Evolutionary conservation across 2,329 filamentous ascomycete genomes (phyloP), one percentile per base, ranked within the genome.

Genomic region (Alternaria brassicicola): DNA sequence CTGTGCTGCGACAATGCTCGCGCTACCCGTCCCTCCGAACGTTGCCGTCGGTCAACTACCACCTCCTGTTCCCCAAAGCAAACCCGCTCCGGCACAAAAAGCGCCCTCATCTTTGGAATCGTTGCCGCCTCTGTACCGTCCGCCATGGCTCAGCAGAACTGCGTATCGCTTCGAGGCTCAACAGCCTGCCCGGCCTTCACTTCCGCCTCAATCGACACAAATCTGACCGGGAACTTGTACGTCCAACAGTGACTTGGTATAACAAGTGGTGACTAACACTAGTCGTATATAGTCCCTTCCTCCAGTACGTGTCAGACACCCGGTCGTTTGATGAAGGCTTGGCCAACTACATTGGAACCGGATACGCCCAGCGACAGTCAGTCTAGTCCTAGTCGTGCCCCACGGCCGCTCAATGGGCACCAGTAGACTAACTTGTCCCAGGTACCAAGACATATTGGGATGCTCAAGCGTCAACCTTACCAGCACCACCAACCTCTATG

Each of bases 401-500:
- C 19, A 4, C 21, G 33, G 26, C 30, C 31, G 8, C 21, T 26
- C 17, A 15, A 23, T 15, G 23, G 23, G 31, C 21, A 31, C 26
- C 12, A 9, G 33, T 3, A 51, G 25, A 50, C 79, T 80, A 57
- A 81, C 73, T 64, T 25, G 54, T 61, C 61, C 52, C 71, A 98
- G 94, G 82, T 99, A 94, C 78, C 84, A 91, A 76, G 83, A 85
- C 52, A 82, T 92, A 46, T 85, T 99, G 64, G 94, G 94, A 55
- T 99, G 95, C 76, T 83, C 85, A 46, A 85, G 86, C 62, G 83
- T 97, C 69, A 87, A 95, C 71, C 84, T 93, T 55, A 87, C 86
- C 55, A 91, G 96, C 75, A 89, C 92, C 4, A 89, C 87, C 66
- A 85, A 90, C 70, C 86, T 93, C 71, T 99, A 99, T 79, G 94